phyloP scores from a whole-genome alignment of 2,329 filamentous ascomycete species.

The Fusarium stilboides region DNA sequence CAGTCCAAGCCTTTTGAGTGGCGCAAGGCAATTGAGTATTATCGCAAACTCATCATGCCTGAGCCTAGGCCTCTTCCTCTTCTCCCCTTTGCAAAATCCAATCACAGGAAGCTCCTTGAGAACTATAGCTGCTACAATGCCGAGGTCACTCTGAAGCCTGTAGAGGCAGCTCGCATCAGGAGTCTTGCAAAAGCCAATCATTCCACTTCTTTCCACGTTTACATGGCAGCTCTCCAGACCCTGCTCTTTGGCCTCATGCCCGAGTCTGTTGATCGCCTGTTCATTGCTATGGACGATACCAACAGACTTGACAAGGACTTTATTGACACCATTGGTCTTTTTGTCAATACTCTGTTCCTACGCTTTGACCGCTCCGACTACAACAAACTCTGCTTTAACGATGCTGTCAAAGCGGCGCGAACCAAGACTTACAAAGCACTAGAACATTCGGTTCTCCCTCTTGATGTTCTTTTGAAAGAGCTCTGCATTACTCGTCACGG shows the following conservation, averaged over 20 bases:
- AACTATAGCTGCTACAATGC: slow-evolving; percentile 10
- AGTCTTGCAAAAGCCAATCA: slow-evolving; percentile 3
- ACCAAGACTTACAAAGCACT: slow-evolving; percentile 14
- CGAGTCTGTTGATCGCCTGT: slow-evolving; percentile 1
- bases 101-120: slow-evolving; percentile 10
- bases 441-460: slow-evolving; percentile 5
- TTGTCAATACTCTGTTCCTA: slow-evolving; percentile 18
- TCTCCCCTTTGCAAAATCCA: not conserved
- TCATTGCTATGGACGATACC: slow-evolving; percentile 22
- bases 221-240: slow-evolving; percentile 12
- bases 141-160: slow-evolving; percentile 2
- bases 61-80: slow-evolving; percentile 7
- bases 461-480: slow-evolving; percentile 7
- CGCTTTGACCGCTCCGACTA: slow-evolving; percentile 4
- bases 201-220: slow-evolving; percentile 16
- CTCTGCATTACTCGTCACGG: slow-evolving; percentile 11
- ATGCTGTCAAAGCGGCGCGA: not conserved
- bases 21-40: slow-evolving; percentile 12
- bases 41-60: slow-evolving; percentile 10
- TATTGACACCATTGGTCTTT: slow-evolving; percentile 11
- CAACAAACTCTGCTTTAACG: not conserved
- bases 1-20: slow-evolving; percentile 7
- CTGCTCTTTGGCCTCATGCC: slow-evolving; percentile 8
- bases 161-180: slow-evolving; percentile 3
- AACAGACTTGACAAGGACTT: not conserved